phyloP scores from a whole-genome alignment of 139 green algal genomes.

The Chlorella sp. region DNA sequence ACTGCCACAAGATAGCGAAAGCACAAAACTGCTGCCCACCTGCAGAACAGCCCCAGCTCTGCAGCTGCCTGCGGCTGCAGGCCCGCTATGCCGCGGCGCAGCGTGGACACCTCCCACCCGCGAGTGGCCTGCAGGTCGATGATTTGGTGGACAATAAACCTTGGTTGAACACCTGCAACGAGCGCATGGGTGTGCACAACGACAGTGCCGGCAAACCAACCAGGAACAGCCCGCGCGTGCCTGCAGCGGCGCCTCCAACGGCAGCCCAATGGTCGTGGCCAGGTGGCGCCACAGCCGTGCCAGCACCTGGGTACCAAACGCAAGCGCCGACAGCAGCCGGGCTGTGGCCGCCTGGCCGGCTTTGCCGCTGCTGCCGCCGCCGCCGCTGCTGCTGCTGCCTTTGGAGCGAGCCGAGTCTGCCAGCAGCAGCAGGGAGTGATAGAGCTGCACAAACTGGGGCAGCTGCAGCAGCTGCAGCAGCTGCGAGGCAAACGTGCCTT shows the following conservation, averaged over 20 bases:
- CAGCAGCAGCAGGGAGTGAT: slow-evolving; percentile 39
- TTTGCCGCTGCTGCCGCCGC: not conserved
- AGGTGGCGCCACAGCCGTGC: slow-evolving; percentile 45
- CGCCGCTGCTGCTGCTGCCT: not conserved
- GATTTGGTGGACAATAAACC: too few relatives aligned
- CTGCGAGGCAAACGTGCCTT: slow-evolving; percentile 57
- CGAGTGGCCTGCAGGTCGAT: slow-evolving; percentile 36
- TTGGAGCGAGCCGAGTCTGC: not conserved
- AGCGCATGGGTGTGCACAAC: too few relatives aligned
- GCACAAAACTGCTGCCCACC: too few relatives aligned
- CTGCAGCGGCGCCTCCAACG: slow-evolving; percentile 62
- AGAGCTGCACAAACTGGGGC: slow-evolving; percentile 27
- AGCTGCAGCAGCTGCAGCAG: slow-evolving; percentile 43
- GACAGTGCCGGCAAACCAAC: too few relatives aligned
- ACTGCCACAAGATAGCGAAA: too few relatives aligned
- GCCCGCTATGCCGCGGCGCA: slow-evolving; percentile 35
- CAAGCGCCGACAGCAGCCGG: slow-evolving; percentile 65
- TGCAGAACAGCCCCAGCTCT: slow-evolving; percentile 73
- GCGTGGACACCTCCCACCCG: slow-evolving; percentile 52
- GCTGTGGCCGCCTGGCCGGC: not conserved
- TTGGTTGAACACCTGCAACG: too few relatives aligned
- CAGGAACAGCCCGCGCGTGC: too few relatives aligned
- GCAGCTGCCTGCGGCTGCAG: slow-evolving; percentile 42
- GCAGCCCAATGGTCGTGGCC: slow-evolving; percentile 64
- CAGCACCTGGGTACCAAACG: slow-evolving; percentile 56